Evolutionary conservation across 306 rosid species (phyloP).

Genomic region (Ochetophila trinervis): DNA sequence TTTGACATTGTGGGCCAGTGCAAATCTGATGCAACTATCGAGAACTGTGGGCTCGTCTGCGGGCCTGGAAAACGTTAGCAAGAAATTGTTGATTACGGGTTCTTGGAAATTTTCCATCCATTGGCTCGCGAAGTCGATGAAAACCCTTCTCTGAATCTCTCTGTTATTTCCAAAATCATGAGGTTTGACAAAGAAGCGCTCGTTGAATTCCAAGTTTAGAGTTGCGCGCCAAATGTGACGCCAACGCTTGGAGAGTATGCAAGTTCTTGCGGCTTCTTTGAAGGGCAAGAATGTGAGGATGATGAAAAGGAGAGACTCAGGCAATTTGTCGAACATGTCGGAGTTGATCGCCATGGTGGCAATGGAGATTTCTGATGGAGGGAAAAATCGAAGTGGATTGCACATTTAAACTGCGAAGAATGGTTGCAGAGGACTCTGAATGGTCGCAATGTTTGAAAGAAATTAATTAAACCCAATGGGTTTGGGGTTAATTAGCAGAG

Average conservation of each 20-base stretch:
- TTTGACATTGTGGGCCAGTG: conserved; percentile 14
- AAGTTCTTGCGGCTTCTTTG: conserved; percentile 31
- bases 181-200: conserved; percentile 9
- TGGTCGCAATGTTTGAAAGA: no score
- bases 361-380: no score
- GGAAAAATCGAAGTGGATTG: no score
- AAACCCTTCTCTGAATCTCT: not conserved
- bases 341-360: no score
- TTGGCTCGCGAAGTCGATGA: conserved; percentile 6
- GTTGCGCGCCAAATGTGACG: conserved; percentile 22
- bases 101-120: conserved; percentile 11
- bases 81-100: not conserved
- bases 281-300: conserved; percentile 27
- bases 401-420: no score
- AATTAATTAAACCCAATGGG: no score
- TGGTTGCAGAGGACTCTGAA: no score
- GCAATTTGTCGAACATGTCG: not conserved
- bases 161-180: not conserved
- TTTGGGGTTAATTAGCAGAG: no score
- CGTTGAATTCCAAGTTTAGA: conserved; percentile 17
- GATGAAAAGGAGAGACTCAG: conserved; percentile 3
- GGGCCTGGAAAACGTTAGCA: conserved; percentile 11
- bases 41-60: not conserved
- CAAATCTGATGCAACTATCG: conserved; percentile 20
- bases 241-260: conserved; percentile 27